Percentiles rank a stretch among this genome's conserved stretches.
Evolutionary conservation across 2,329 filamentous ascomycete genomes (phyloP).

Genomic region (Talaromyces sp.): DNA sequence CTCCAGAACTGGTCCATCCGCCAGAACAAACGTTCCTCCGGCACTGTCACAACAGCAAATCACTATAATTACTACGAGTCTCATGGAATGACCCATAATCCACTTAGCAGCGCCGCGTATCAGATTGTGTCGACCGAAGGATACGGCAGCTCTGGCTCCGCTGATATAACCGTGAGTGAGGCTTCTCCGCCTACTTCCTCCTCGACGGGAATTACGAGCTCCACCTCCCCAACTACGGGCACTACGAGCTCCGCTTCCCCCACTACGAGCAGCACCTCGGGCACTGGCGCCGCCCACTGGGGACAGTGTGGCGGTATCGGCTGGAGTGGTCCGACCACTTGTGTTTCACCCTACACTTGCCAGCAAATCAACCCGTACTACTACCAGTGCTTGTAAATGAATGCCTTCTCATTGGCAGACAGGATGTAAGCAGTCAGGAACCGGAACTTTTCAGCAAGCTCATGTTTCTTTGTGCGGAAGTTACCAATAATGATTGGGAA

Average conservation of each 20-base stretch:
- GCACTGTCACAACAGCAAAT: constrained; percentile 1
- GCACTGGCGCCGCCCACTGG: neutral
- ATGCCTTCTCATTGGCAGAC: neutral
- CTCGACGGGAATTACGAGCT: neutral
- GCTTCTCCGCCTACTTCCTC: neutral
- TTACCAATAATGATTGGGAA: no score
- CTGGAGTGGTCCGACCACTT: neutral
- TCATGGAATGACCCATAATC: neutral
- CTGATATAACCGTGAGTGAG: neutral
- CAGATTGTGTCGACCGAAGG: constrained; percentile 7
- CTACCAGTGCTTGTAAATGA: neutral
- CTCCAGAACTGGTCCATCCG: constrained; percentile 4
- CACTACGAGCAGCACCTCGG: neutral
- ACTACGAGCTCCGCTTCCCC: no score
- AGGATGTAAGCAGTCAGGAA: neutral
- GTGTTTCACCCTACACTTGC: neutral
- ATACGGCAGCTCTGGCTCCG: neutral
- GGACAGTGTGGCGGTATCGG: neutral
- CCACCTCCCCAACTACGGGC: neutral
- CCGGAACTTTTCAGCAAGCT: no score
- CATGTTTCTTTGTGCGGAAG: no score
- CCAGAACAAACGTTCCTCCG: neutral
- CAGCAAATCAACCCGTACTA: neutral
- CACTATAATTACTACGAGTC: constrained; percentile 3
- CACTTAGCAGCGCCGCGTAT: neutral